phyloP scores from a whole-genome alignment of 257 asterid genomes.

The Solanum lignicaule region DNA sequence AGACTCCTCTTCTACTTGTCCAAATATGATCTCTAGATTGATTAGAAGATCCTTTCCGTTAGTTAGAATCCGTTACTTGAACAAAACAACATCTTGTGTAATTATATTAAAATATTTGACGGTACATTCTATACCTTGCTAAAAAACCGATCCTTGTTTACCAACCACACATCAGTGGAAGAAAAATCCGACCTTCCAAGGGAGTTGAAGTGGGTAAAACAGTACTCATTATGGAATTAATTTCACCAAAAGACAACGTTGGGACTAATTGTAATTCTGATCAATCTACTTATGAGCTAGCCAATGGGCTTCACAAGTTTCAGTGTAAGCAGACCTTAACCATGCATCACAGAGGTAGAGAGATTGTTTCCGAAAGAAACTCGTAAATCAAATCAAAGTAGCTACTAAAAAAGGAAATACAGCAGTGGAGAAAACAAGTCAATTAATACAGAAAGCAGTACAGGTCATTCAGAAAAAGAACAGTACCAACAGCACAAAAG shows the following conservation, averaged over 20 bases:
- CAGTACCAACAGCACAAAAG: neutral
- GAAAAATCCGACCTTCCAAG: neutral
- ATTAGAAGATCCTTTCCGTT: neutral
- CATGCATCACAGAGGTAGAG: neutral
- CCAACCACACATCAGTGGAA: neutral
- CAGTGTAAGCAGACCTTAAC: neutral
- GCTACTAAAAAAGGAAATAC: neutral
- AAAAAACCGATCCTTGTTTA: neutral
- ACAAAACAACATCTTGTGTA: neutral
- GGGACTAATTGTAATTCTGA: neutral
- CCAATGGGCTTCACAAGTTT: neutral
- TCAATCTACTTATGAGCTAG: neutral
- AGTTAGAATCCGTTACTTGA: neutral
- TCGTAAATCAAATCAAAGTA: neutral
- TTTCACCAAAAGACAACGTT: neutral
- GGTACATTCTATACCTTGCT: neutral
- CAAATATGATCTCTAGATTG: neutral
- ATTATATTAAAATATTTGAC: neutral
- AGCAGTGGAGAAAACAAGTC: neutral
- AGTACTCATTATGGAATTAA: neutral
- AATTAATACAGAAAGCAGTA: neutral
- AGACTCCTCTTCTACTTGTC: neutral
- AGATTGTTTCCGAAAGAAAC: neutral
- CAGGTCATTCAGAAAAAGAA: neutral
- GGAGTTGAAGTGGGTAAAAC: neutral